These are phyloP conservation scores for Lactarius tabidus DNA, from an alignment of 768 basidiomycete genomes.

Conservation along the genomic window DNA sequence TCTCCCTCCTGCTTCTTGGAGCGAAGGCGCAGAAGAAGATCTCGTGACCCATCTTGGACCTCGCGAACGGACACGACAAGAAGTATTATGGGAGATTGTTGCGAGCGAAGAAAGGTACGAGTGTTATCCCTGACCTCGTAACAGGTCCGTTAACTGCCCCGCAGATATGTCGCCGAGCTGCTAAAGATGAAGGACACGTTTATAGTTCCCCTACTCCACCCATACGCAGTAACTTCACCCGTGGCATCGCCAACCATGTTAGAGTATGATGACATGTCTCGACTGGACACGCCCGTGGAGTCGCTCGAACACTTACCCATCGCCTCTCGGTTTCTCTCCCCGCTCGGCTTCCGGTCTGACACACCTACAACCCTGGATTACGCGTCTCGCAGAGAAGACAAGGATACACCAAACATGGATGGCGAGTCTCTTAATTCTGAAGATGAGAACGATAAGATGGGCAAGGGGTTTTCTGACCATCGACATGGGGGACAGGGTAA, in stretches of 20 bases:
- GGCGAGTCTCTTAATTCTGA: slow-evolving; percentile 71
- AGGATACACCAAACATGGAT: slow-evolving; percentile 59
- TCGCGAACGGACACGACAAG: slow-evolving; percentile 90
- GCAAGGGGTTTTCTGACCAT: slow-evolving; percentile 39
- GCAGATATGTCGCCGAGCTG: slow-evolving; percentile 89
- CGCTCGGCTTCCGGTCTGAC: slow-evolving; percentile 43
- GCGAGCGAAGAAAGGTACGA: slow-evolving; percentile 89
- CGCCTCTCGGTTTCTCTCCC: slow-evolving; percentile 87
- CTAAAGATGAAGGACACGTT: slow-evolving; percentile 92
- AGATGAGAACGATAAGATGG: slow-evolving; percentile 57
- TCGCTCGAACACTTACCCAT: slow-evolving; percentile 79
- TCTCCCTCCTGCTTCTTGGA: slow-evolving; percentile 80
- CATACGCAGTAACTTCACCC: slow-evolving; percentile 62
- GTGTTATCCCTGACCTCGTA: slow-evolving; percentile 22
- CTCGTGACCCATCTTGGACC: slow-evolving; percentile 91
- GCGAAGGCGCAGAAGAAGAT: slow-evolving; percentile 91
- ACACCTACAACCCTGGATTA: slow-evolving; percentile 39
- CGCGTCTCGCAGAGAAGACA: slow-evolving; percentile 40
- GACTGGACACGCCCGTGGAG: slow-evolving; percentile 61
- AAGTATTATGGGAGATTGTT: slow-evolving; percentile 96
- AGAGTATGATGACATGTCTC: slow-evolving; percentile 65
- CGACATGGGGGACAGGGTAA: slow-evolving; percentile 30
- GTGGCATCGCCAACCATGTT: slow-evolving; percentile 52
- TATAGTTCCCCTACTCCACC: slow-evolving; percentile 85
- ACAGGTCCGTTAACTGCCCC: slow-evolving; percentile 7